These are phyloP conservation scores for Hypoxylon sp. DNA, from an alignment of 2,329 filamentous ascomycete genomes.

Conservation along the genomic window DNA sequence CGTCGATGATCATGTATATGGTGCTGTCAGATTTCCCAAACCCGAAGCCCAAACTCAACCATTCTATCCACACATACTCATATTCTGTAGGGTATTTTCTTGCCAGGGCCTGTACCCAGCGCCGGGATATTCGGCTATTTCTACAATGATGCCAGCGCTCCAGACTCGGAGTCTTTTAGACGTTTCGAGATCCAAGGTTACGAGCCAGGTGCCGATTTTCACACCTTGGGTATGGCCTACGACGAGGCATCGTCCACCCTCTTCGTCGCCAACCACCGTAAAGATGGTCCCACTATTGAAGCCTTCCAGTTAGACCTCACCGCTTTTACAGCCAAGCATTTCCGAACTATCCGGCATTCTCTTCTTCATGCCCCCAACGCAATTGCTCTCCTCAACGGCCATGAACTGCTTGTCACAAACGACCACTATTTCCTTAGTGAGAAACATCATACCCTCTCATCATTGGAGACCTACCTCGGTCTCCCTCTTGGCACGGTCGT, in stretches of 20 bases:
- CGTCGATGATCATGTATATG: neutral
- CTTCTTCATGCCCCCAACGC: conserved; percentile 60
- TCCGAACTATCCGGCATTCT: conserved; percentile 57
- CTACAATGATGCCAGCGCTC: conserved; percentile 50
- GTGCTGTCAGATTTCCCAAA: neutral
- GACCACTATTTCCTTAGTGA: conserved; percentile 56
- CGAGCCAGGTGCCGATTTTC: conserved; percentile 54
- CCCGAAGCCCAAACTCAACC: neutral
- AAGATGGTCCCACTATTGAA: conserved; percentile 57
- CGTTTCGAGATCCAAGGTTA: conserved; percentile 50
- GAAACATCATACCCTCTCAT: conserved; percentile 48
- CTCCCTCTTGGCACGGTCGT: conserved; percentile 56
- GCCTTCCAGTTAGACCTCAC: conserved; percentile 58
- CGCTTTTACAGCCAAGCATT: conserved; percentile 55
- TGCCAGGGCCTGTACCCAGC: conserved; percentile 47
- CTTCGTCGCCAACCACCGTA: conserved; percentile 58
- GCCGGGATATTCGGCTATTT: conserved; percentile 58
- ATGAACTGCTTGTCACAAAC: conserved; percentile 61
- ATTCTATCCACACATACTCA: conserved; percentile 13
- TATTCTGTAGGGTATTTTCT: conserved; percentile 50
- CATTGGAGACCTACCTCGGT: conserved; percentile 56
- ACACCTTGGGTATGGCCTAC: conserved; percentile 59
- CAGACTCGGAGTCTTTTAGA: conserved; percentile 47
- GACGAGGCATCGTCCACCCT: conserved; percentile 56
- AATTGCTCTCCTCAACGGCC: conserved; percentile 54